Evolutionary conservation across 108 stramenopile species (phyloP), one percentile per base, ranked within the genome.

Genomic region (Schizochytrium sp.): DNA sequence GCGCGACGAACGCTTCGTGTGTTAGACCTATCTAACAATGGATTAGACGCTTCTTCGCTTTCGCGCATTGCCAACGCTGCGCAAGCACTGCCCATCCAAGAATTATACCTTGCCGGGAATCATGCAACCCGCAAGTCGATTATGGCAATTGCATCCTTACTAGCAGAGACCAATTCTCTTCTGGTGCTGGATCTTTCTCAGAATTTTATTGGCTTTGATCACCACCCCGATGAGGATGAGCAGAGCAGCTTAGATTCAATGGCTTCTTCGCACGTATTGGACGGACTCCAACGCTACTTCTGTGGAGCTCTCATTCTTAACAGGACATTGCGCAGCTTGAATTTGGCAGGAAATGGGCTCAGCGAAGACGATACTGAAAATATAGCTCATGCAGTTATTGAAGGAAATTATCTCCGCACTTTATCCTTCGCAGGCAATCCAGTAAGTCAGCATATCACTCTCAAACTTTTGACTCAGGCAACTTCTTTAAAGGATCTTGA

Each of bases 11-110:
- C 61, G 8, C 45, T 83, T 17, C 73, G 73, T 4, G 4, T 15
- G 19, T n/a, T 83, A 8, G 50, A 83, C 45, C 73, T 83, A 4
- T 83, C 73, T 4, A 53, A 83, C 73, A 83, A 83, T 50, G 0
- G 19, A 38, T 42, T 64, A 38, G 61, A 64, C 19, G 61, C 61
- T 4, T 38, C 61, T 7, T 64, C 61, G 7, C 7, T 64, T 13
- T 38, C 61, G 8, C 61, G 61, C 8, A 64, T 64, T 42, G 42
- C 42, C 19, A n/a, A 7, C 19, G 61, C 61, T 7, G 61, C 61
- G 61, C 61, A 64, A 42, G 61, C 61, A 5, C 61, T 64, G 38
- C 61, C 61, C 61, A 64, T 64, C 19, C 41, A 64, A 42, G 19
- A n/a, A 38, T 42, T 64, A 38, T 4, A 19, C 8, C 61, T 64